These are phyloP conservation scores for Gossypium laxum DNA, from an alignment of 441 rosid genomes.

Conservation along the genomic window DNA sequence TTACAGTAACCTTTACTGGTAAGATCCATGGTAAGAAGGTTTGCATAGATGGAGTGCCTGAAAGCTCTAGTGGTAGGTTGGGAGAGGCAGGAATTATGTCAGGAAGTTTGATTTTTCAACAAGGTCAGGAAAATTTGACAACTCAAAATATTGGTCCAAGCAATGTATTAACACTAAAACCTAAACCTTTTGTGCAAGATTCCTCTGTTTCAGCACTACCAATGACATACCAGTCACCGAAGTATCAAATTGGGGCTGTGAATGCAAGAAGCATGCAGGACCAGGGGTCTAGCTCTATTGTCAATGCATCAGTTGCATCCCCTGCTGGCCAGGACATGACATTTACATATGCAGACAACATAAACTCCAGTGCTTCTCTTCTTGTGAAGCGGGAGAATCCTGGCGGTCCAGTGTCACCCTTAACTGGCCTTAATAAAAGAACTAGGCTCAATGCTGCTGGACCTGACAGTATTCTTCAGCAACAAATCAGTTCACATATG, in stretches of 20 bases:
- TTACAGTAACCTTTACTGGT: slow-evolving; percentile 46
- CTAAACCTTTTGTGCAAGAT: slow-evolving; percentile 48
- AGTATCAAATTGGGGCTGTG: slow-evolving; percentile 44
- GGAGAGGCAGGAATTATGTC: slow-evolving; percentile 40
- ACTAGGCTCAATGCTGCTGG: slow-evolving; percentile 37
- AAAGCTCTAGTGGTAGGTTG: slow-evolving; percentile 46
- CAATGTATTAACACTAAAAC: slow-evolving; percentile 36
- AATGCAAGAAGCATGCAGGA: slow-evolving; percentile 52
- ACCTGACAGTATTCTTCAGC: slow-evolving; percentile 60
- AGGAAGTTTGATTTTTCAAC: slow-evolving; percentile 48
- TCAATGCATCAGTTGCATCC: slow-evolving; percentile 38
- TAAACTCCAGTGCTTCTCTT: slow-evolving; percentile 39
- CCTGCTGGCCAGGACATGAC: slow-evolving; percentile 61
- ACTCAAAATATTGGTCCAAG: slow-evolving; percentile 46
- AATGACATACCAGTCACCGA: slow-evolving; percentile 42
- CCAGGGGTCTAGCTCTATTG: slow-evolving; percentile 44
- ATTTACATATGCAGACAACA: slow-evolving; percentile 46
- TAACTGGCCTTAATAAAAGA: slow-evolving; percentile 58
- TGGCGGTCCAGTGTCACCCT: slow-evolving; percentile 57
- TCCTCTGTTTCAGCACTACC: slow-evolving; percentile 41
- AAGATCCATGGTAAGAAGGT: slow-evolving; percentile 70
- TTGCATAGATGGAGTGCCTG: slow-evolving; percentile 60
- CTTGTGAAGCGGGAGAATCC: slow-evolving; percentile 65
- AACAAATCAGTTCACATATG: slow-evolving; percentile 43
- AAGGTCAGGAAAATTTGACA: slow-evolving; percentile 42